Percentiles rank a stretch among this genome's conserved stretches.
phyloP scores from a whole-genome alignment of 2,329 filamentous ascomycete genomes.

The Penicillium sp. region DNA sequence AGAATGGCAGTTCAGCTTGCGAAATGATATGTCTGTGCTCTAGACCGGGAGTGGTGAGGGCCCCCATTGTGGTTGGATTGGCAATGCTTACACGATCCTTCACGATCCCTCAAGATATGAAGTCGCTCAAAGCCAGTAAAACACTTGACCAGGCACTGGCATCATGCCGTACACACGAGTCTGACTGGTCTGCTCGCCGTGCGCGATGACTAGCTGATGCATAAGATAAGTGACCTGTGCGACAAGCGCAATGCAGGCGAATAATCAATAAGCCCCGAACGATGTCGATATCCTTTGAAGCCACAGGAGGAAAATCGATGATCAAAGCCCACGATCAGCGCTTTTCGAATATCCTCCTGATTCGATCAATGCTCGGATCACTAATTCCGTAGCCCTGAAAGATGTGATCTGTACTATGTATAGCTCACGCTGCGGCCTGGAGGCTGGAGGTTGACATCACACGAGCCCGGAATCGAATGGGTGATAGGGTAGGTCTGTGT shows the following conservation, averaged over 20 bases:
- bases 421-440: neutral
- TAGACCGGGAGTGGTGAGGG: neutral
- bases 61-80: neutral
- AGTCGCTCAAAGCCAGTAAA: neutral
- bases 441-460: neutral
- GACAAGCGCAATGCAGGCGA: neutral
- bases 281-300: neutral
- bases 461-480: neutral
- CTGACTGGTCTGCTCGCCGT: neutral
- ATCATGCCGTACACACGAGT: neutral
- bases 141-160: neutral
- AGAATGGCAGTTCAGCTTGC: neutral
- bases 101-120: neutral
- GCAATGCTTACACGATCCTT: too few relatives aligned
- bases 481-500: neutral
- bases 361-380: neutral
- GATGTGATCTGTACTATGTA: neutral
- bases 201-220: constrained; percentile 1
- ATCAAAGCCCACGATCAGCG: neutral
- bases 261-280: neutral
- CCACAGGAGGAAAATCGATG: neutral
- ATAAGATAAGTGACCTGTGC: neutral
- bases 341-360: neutral
- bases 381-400: neutral
- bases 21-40: neutral